These are phyloP conservation scores for Castanopsis chinensis DNA, from an alignment of 306 rosid species.

Conservation along the genomic window DNA sequence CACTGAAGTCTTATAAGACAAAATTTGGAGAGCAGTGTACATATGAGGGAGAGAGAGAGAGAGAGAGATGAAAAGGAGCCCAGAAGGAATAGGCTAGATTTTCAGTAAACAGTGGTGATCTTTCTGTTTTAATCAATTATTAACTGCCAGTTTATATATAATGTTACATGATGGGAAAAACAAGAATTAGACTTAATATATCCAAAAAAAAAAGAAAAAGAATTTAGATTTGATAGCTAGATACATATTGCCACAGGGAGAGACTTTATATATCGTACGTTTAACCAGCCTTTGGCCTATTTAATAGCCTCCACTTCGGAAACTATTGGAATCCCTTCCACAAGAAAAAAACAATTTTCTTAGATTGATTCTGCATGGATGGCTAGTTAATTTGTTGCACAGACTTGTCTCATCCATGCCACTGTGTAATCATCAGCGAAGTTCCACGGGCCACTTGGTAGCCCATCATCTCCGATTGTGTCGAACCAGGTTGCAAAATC, in stretches of 20 bases:
- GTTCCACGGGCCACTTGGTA: constrained; percentile 48
- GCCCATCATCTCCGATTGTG: constrained; percentile 19
- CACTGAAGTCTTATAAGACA: not conserved
- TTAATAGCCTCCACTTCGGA: not conserved
- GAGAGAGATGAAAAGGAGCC: not conserved
- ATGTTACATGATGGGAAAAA: not conserved
- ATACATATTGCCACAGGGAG: not conserved
- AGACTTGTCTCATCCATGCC: not conserved
- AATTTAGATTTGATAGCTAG: not conserved
- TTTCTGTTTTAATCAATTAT: not conserved
- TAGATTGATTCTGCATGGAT: not conserved
- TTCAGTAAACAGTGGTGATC: not conserved
- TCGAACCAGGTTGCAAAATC: constrained; percentile 31
- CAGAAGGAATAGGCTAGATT: not conserved
- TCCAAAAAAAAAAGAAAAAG: not conserved
- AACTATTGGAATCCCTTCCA: not conserved
- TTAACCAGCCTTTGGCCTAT: not conserved
- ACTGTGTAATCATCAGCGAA: constrained; percentile 26
- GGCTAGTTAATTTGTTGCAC: constrained; percentile 10
- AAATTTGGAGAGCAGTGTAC: not conserved
- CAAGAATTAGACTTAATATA: not conserved
- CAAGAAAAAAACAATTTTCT: not conserved
- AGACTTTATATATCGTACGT: not conserved
- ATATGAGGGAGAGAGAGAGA: not conserved
- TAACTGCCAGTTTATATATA: not conserved